Evolutionary conservation across 192 early-diverging fungal genomes (phyloP).

Genomic region (Piromyces finnis): DNA sequence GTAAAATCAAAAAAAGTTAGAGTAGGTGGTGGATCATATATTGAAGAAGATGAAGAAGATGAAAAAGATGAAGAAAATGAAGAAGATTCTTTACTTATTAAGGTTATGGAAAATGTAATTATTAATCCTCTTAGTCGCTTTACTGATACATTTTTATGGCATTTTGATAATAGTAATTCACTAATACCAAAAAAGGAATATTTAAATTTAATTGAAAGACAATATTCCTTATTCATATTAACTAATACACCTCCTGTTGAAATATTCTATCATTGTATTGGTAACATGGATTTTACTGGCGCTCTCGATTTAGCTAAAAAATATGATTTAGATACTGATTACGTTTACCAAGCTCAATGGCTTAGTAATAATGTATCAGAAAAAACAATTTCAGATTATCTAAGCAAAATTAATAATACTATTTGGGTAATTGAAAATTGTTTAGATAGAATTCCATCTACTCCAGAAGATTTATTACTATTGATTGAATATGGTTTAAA

Average conservation of each 20-base stretch:
- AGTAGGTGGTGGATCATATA: not conserved
- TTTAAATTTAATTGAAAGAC: slow-evolving; percentile 6
- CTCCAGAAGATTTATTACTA: slow-evolving; percentile 8
- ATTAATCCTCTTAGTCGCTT: not conserved
- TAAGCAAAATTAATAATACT: slow-evolving; percentile 30
- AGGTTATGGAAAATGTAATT: not conserved
- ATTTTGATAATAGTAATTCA: not conserved
- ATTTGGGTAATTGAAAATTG: slow-evolving; percentile 37
- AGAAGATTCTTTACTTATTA: not conserved
- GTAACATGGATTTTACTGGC: slow-evolving; percentile 23
- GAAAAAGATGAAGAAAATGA: not conserved
- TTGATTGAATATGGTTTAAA: slow-evolving; percentile 30
- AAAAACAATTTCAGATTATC: slow-evolving; percentile 9
- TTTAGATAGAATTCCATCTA: slow-evolving; percentile 14
- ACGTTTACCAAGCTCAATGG: slow-evolving; percentile 46
- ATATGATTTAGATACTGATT: slow-evolving; percentile 29
- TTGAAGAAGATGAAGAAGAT: not conserved
- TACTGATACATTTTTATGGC: slow-evolving; percentile 6
- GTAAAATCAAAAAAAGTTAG: not conserved
- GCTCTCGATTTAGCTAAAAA: slow-evolving; percentile 33
- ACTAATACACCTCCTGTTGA: slow-evolving; percentile 24
- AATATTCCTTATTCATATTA: not conserved
- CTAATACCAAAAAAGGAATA: not conserved
- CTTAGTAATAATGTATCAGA: slow-evolving; percentile 12
- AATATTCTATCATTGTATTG: slow-evolving; percentile 26